These are phyloP conservation scores for Rutstroemia sp. DNA, from an alignment of 2,329 filamentous ascomycete species.

Conservation along the genomic window DNA sequence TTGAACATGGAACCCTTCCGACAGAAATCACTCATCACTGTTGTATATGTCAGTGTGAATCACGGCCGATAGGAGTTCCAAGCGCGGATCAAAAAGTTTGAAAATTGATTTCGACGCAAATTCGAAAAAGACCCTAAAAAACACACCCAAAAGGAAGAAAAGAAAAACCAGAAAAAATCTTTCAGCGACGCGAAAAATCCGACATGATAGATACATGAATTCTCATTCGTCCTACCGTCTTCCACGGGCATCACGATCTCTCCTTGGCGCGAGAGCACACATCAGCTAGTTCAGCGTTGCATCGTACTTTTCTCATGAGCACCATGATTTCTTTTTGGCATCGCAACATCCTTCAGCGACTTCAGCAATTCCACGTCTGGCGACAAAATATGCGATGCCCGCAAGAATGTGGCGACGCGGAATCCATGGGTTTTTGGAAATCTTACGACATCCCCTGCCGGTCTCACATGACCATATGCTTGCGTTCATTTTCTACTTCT, in stretches of 20 bases:
- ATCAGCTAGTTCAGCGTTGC: conserved; percentile 51
- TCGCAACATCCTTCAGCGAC: conserved; percentile 78
- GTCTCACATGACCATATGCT: conserved; percentile 81
- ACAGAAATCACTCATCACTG: too few relatives aligned
- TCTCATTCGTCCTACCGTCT: conserved; percentile 47
- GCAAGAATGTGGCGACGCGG: conserved; percentile 90
- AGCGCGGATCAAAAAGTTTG: too few relatives aligned
- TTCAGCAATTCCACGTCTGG: conserved; percentile 56
- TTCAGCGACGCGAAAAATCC: too few relatives aligned
- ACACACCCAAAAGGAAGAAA: too few relatives aligned
- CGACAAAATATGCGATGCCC: conserved; percentile 83
- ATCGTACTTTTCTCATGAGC: conserved; percentile 77
- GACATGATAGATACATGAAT: too few relatives aligned
- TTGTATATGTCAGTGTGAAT: too few relatives aligned
- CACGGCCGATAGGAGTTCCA: too few relatives aligned
- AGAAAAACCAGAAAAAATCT: too few relatives aligned
- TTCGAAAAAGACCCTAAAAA: too few relatives aligned
- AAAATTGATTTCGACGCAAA: too few relatives aligned
- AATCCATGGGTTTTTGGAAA: conserved; percentile 77
- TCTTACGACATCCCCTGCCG: conserved; percentile 68
- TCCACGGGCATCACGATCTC: conserved; percentile 45
- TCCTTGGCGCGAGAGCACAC: too few relatives aligned
- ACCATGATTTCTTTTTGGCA: conserved; percentile 81
- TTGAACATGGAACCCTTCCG: too few relatives aligned
- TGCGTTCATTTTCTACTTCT: conserved; percentile 67